Conservation (phyloP, 441 rosid species). For the Populus hybrid region DNA sequence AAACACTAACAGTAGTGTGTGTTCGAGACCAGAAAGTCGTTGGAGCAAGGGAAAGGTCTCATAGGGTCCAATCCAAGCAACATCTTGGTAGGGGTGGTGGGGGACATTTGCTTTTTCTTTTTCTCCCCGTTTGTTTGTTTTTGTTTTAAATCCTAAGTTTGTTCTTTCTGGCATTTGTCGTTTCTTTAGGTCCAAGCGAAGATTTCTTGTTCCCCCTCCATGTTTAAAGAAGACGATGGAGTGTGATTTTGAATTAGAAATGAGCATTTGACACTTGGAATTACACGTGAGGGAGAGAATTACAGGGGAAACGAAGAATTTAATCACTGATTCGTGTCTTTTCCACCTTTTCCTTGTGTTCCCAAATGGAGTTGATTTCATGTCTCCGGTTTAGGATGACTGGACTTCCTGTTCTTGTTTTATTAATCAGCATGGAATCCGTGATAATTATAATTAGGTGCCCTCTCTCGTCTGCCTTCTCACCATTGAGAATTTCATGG, state of each 20-base stretch:
- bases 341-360: constrained; percentile 29
- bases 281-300: constrained; percentile 35
- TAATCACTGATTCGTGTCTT: constrained; percentile 15
- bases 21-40: constrained; percentile 31
- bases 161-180: constrained; percentile 21
- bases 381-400: constrained; percentile 29
- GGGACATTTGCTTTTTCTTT: constrained; percentile 52
- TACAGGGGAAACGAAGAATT: not conserved
- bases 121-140: constrained; percentile 21
- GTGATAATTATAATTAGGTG: not conserved
- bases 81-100: constrained; percentile 62
- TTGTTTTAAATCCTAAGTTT: not conserved
- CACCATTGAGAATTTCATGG: not conserved
- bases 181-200: constrained; percentile 52
- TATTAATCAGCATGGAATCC: not conserved
- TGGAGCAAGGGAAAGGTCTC: constrained; percentile 35
- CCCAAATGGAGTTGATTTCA: constrained; percentile 33
- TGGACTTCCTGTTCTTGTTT: constrained; percentile 3
- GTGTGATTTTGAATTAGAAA: constrained; percentile 3
- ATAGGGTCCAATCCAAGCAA: constrained; percentile 37
- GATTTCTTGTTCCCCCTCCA: constrained; percentile 40
- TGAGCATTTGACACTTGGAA: constrained; percentile 31
- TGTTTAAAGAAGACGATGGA: constrained; percentile 16
- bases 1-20: constrained; percentile 3
- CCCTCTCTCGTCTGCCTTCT: constrained; percentile 18